Evolutionary conservation across 441 rosid species (phyloP), one percentile per base, ranked within the genome.

Genomic region (Erodium moschatum): DNA sequence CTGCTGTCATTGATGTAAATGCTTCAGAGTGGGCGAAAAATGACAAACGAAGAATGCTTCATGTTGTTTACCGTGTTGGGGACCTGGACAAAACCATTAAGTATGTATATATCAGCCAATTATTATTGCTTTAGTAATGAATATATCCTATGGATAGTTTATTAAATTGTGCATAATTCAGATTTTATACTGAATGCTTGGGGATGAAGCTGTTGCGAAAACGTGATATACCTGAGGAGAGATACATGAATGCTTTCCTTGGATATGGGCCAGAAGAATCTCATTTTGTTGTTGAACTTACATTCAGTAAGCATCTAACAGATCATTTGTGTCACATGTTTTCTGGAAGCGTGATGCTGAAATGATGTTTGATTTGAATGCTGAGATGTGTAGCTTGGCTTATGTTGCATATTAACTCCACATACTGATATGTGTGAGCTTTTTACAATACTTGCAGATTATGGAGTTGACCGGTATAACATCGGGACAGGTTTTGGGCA

Each of bases 401-500:
- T 7, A 35, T 35, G 64, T 10, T 58, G 12, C 64, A 20, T 58
- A 10, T 20, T 58, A 21, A 58, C 64, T 58, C n/a, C 64, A 19
- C 29, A 10, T 58, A 18, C 8, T 58, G 29, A 24, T 58, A 8
- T 58, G 31, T 19, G 31, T 58, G 29, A 20, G 29, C 31, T 20
- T 20, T 20, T 58, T 7, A 20, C 13, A 1, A 10, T 58, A 20
- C 64, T 58, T 58, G 64, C 64, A 58, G 64, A 89, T 82, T 93
- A 91, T 82, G 98, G 96, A 74, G 89, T 91, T 81, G 96, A 89
- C 81, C 85, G 85, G 60, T 93, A 93, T 72, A 89, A 89, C 61
- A 82, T 91, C 54, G 93, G 97, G 33, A 72, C 81, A 69, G 96
- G 86, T 71, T 91, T 93, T 82, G 98, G 98, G 73, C 98, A 91